These are phyloP conservation scores for Melaleuca quinquenervia DNA, from an alignment of 345 rosid species.

Conservation along the genomic window DNA sequence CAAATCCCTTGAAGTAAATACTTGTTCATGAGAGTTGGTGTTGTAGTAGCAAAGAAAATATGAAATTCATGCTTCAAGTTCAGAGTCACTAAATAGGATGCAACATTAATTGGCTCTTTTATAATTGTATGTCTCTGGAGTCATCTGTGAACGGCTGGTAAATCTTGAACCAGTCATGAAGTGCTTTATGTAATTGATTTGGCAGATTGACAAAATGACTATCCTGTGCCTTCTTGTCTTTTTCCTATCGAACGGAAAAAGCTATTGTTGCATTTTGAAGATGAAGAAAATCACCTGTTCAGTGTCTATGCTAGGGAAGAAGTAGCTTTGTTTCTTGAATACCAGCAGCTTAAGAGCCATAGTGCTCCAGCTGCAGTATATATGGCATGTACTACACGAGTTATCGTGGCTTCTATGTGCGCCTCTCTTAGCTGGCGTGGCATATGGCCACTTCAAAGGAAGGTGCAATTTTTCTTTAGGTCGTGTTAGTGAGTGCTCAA, in stretches of 20 bases:
- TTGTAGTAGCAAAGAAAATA: neutral
- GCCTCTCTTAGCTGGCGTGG: neutral
- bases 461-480: neutral
- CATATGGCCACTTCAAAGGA: neutral
- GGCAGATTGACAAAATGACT: neutral
- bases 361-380: neutral
- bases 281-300: neutral
- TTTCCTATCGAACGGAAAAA: neutral
- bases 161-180: neutral
- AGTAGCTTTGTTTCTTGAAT: neutral
- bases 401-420: neutral
- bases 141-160: neutral
- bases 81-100: neutral
- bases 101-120: neutral
- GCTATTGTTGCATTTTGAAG: neutral
- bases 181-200: neutral
- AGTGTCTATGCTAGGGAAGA: neutral
- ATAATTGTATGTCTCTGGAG: neutral
- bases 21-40: neutral
- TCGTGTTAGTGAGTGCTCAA: neutral
- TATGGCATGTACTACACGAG: neutral
- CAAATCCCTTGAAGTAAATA: neutral
- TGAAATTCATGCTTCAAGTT: neutral
- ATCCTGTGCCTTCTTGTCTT: neutral
- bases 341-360: neutral